These are phyloP conservation scores for Poronia punctata DNA, from an alignment of 495 filamentous ascomycete species.

Conservation along the genomic window DNA sequence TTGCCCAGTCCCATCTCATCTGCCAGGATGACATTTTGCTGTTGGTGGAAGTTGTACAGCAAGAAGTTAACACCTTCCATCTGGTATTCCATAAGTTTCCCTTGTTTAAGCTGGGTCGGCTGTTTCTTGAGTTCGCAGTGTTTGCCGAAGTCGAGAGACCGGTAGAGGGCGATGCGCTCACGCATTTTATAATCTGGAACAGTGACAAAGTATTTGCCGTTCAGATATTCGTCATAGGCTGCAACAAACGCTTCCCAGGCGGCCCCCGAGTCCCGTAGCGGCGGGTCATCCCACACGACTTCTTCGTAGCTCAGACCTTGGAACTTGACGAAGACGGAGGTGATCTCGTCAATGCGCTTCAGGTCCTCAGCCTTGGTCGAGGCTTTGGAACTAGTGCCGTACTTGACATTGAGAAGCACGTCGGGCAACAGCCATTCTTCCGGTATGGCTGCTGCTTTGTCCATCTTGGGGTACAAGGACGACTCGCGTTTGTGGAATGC, in stretches of 20 bases:
- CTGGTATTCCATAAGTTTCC: conserved; percentile 89
- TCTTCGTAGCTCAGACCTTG: conserved; percentile 95
- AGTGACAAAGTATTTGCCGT: conserved; percentile 59
- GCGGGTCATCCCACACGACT: conserved; percentile 80
- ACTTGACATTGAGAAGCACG: conserved; percentile 76
- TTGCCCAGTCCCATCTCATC: conserved; percentile 99
- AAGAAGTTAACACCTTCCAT: conserved; percentile 93
- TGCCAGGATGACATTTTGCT: conserved; percentile 86
- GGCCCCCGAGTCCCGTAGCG: conserved; percentile 54
- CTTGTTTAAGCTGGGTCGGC: conserved; percentile 64
- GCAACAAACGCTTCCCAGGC: conserved; percentile 73
- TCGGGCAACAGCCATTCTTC: conserved; percentile 81
- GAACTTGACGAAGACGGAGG: conserved; percentile 75
- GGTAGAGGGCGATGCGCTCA: conserved; percentile 54
- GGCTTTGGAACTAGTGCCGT: conserved; percentile 27
- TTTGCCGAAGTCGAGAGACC: conserved; percentile 55
- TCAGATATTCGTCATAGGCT: conserved; percentile 80
- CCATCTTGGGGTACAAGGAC: conserved; percentile 56
- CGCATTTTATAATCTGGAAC: conserved; percentile 48
- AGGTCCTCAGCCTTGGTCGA: conserved; percentile 58
- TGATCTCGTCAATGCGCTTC: conserved; percentile 58
- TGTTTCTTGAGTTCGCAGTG: conserved; percentile 64
- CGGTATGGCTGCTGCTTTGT: conserved; percentile 69
- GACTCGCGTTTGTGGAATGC: conserved; percentile 68
- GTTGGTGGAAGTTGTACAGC: conserved; percentile 78